Conservation (phyloP, 257 asterid genomes). For the Solanum commersonii region DNA sequence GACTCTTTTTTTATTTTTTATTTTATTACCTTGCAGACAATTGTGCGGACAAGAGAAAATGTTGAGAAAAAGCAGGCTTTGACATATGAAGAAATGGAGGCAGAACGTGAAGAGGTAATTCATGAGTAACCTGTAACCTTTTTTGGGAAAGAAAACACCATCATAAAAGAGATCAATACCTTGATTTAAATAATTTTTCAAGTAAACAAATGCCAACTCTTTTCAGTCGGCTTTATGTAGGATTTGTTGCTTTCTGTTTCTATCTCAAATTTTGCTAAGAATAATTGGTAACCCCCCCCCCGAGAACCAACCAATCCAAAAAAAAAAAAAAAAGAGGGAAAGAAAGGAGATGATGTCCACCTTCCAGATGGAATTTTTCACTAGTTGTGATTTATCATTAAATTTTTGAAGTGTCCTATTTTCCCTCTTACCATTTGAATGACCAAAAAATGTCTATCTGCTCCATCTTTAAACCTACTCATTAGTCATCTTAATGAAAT, state of each 20-base stretch:
- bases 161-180: not conserved
- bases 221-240: not conserved
- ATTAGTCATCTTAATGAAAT: not conserved
- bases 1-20: not conserved
- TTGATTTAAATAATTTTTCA: not conserved
- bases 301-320: not conserved
- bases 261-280: not conserved
- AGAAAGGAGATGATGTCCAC: not conserved
- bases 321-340: not conserved
- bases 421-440: not conserved
- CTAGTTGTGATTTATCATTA: not conserved
- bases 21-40: conserved; percentile 44
- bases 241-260: not conserved
- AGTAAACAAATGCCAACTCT: not conserved
- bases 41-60: conserved; percentile 80
- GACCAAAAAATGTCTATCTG: not conserved
- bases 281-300: not conserved
- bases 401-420: not conserved
- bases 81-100: conserved; percentile 96
- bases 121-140: not conserved
- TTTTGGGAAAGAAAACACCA: not conserved
- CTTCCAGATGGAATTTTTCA: not conserved
- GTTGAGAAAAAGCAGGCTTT: conserved; percentile 91
- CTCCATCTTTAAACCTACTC: not conserved
- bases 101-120: conserved; percentile 94